These are phyloP conservation scores for Erigeron philadelphicus DNA, from an alignment of 140 eudicot genomes.

Conservation along the genomic window DNA sequence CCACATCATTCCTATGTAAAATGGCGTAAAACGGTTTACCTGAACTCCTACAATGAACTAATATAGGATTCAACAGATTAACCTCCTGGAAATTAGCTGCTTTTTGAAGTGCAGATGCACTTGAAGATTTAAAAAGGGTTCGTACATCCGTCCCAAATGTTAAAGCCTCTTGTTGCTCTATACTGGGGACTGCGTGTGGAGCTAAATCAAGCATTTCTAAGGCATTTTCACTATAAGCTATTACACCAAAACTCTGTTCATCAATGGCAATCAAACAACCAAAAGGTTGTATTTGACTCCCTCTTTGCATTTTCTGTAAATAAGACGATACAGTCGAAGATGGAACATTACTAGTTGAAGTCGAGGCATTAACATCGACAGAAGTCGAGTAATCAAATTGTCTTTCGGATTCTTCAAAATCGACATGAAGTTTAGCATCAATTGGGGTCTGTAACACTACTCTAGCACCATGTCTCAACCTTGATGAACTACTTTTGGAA, in stretches of 20 bases:
- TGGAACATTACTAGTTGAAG: constrained; percentile 55
- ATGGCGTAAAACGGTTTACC: constrained; percentile 67
- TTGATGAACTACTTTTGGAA: constrained; percentile 45
- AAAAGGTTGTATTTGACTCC: constrained; percentile 61
- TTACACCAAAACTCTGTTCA: constrained; percentile 42
- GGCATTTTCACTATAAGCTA: constrained; percentile 72
- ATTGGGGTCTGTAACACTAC: constrained; percentile 59
- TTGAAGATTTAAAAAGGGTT: constrained; percentile 43
- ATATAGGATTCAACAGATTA: constrained; percentile 50
- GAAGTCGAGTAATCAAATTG: constrained; percentile 65
- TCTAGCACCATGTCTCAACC: constrained; percentile 44
- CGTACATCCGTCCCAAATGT: constrained; percentile 57
- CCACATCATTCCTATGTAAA: constrained; percentile 60
- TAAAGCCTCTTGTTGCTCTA: constrained; percentile 58
- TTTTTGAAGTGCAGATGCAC: constrained; percentile 54
- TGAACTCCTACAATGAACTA: constrained; percentile 50
- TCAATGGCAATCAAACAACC: constrained; percentile 68
- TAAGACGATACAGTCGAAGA: constrained; percentile 61
- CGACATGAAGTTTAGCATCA: constrained; percentile 69
- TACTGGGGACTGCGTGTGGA: constrained; percentile 60
- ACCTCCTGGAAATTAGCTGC: constrained; percentile 44
- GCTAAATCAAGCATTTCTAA: constrained; percentile 65
- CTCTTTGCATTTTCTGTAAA: constrained; percentile 67
- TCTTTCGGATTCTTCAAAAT: constrained; percentile 53
- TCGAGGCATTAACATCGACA: constrained; percentile 46